These are phyloP conservation scores for Cyclocybe aegerita DNA, from an alignment of 768 basidiomycete species.

Conservation along the genomic window DNA sequence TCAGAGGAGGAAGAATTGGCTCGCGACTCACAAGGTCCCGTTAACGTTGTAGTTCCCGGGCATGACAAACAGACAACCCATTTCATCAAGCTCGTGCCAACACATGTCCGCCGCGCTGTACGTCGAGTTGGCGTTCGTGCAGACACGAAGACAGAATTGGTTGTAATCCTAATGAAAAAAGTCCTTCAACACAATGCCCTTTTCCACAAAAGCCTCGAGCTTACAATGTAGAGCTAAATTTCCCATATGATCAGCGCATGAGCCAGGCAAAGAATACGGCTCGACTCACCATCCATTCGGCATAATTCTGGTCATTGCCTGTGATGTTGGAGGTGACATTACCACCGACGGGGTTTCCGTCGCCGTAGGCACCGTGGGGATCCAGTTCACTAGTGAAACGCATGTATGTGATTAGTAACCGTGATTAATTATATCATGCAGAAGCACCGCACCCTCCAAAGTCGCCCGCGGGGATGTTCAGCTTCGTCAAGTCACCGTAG, in stretches of 20 bases:
- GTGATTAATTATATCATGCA: too few species aligned
- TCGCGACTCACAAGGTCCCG: conserved; percentile 42
- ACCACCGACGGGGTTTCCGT: conserved; percentile 44
- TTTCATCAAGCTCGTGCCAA: conserved; percentile 44
- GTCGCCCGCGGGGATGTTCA: conserved; percentile 40
- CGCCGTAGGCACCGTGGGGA: conserved; percentile 40
- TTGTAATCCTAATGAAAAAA: conserved; percentile 27
- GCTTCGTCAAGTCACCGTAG: conserved; percentile 39
- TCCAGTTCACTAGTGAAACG: conserved; percentile 36
- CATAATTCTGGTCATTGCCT: conserved; percentile 34
- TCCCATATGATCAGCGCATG: not conserved
- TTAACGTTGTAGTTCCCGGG: conserved; percentile 44
- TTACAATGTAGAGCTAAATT: conserved; percentile 30
- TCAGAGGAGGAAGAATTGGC: conserved; percentile 14
- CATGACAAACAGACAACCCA: conserved; percentile 48
- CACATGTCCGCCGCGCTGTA: conserved; percentile 43
- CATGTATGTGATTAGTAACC: not conserved
- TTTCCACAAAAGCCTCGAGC: not conserved
- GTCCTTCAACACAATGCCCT: not conserved
- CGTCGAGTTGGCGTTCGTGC: conserved; percentile 42
- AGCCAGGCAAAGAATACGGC: not conserved
- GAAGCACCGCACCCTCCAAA: conserved; percentile 33
- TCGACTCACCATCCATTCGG: conserved; percentile 41
- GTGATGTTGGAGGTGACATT: conserved; percentile 44
- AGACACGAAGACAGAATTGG: conserved; percentile 42